Conservation (phyloP, 1,284 basidiomycete genomes). For the Rhodotorula glutinis region DNA sequence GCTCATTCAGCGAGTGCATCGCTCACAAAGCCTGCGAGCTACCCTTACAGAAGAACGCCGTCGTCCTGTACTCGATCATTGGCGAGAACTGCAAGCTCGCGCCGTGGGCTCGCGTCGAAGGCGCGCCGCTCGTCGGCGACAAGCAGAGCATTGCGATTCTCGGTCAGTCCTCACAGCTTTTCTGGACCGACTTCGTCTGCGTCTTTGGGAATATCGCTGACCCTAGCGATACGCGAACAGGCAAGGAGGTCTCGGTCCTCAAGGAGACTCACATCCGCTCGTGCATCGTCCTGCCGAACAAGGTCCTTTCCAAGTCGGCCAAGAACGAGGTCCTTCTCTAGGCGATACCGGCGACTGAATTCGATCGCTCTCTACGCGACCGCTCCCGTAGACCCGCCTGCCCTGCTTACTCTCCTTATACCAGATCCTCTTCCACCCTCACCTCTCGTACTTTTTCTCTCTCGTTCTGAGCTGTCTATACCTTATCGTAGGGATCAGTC, state of each 20-base stretch:
- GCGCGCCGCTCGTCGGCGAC: conserved; percentile 46
- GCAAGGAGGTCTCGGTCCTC: conserved; percentile 51
- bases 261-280: conserved; percentile 50
- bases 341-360: too few species aligned
- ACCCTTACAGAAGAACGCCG: conserved; percentile 49
- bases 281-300: conserved; percentile 55
- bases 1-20: too few species aligned
- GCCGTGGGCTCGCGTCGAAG: conserved; percentile 54
- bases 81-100: conserved; percentile 51
- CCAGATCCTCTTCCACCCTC: too few species aligned
- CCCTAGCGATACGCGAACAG: conserved; percentile 19
- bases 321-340: conserved; percentile 54
- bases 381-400: not conserved
- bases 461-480: too few species aligned
- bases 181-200: not conserved
- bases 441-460: too few species aligned
- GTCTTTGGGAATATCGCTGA: not conserved
- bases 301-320: conserved; percentile 50
- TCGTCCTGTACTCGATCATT: conserved; percentile 53
- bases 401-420: too few species aligned
- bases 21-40: not conserved
- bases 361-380: too few species aligned
- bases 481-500: too few species aligned
- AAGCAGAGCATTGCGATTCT: conserved; percentile 54
- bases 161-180: conserved; percentile 43